Evolutionary conservation across 352 stramenopile genomes (phyloP).

Genomic region (Peronosclerospora sorghi): DNA sequence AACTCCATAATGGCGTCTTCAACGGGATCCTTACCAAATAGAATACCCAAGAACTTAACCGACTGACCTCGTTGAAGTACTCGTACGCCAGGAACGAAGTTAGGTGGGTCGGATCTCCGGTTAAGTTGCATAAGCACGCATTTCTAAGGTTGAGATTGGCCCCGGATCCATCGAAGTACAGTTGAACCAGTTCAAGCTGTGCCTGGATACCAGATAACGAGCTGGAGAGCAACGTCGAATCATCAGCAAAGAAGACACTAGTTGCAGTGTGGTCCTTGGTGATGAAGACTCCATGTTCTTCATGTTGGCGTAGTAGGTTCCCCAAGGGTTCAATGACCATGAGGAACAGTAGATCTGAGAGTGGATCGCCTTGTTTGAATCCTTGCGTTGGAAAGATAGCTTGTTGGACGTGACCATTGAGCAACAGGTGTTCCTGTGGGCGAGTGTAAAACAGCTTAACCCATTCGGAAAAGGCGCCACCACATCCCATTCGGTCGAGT

Average conservation of each 20-base stretch:
- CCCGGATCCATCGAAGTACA: neutral
- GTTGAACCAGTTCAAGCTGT: neutral
- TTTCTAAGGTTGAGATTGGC: slow-evolving; percentile 2
- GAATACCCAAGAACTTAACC: neutral
- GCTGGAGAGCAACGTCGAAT: neutral
- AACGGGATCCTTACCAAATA: neutral
- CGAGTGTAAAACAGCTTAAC: neutral
- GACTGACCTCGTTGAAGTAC: too few species aligned
- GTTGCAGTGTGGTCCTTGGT: neutral
- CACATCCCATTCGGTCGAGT: neutral
- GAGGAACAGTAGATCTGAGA: neutral
- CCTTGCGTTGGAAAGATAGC: neutral
- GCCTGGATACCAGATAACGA: neutral
- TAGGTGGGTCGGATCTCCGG: too few species aligned
- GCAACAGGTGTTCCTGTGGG: neutral
- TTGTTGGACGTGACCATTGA: neutral
- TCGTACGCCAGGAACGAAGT: too few species aligned
- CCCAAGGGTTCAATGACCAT: neutral
- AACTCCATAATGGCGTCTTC: neutral
- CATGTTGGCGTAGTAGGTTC: neutral
- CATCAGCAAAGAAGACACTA: slow-evolving; percentile 2
- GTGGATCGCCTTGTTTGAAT: neutral
- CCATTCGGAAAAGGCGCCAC: neutral
- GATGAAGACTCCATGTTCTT: neutral
- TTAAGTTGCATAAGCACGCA: too few species aligned